Base-by-base conservation (phyloP, 2,329 filamentous ascomycete genomes). In the Colletotrichum lupini region DNA sequence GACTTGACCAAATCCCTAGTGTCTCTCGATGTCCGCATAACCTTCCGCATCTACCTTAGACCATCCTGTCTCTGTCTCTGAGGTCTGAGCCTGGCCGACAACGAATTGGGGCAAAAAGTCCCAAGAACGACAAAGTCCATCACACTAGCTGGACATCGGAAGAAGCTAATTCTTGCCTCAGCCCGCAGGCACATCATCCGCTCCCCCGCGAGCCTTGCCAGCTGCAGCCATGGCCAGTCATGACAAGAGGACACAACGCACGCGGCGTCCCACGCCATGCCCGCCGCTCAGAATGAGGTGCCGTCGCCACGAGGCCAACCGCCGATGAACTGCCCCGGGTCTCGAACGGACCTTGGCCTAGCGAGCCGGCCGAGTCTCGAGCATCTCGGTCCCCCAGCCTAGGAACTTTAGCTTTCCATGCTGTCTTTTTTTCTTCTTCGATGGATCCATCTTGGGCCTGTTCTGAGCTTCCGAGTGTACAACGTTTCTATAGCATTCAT, bases 241-340 rank as follows among this genome's bases (percentile, higher is more conserved):
- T 1, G 59, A 46, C 30, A n/a, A 26, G 42, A 37, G n/a, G 53
- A 6, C 42, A 35, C 42, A 30, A 64, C 11, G 14, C 28, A n/a
- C 46, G n/a, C 24, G 37, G 19, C 26, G 37, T 71, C 56, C 49
- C 35, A 56, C 30, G 37, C 35, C 57, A 56, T 49, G 64, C 24
- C 60, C 32, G n/a, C 64, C 35, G 19, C 42, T 49, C 42, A 55
- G 26, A 42, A 3, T 37, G 22, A 55, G 30, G 8, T 55, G 26
- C 16, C 57, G 16, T 19, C 26, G 66, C 70, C 70, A 73, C 70
- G 70, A 70, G 70, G 70, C 32, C 37, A 70, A 73, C 59, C 32
- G 70, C 70, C 60, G 37, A 46, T 32, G 57, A 61, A 42, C 32
- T n/a, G 14, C 42, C 19, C 58, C n/a, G 52, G 28, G 49, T 8